Evolutionary conservation across 345 rosid species (phyloP).

Genomic region (Raphanus sativus): DNA sequence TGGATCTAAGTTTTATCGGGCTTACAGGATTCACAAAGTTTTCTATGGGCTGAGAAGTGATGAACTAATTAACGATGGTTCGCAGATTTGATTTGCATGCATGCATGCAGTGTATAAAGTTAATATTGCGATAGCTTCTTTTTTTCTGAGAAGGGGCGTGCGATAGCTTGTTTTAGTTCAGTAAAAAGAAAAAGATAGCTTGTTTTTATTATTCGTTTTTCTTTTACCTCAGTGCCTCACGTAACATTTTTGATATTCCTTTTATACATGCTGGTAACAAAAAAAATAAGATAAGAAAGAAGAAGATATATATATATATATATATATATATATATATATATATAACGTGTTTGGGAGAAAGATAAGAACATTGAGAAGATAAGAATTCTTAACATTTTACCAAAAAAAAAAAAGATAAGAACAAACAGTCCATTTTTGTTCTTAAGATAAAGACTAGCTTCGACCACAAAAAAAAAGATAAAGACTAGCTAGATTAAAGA

Average conservation of each 20-base stretch:
- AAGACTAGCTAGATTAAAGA: neutral
- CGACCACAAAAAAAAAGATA: neutral
- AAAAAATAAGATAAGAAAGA: too few species aligned
- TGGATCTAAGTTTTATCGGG: neutral
- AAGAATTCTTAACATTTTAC: too few species aligned
- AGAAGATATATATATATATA: too few species aligned
- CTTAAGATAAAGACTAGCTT: neutral
- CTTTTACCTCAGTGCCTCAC: too few species aligned
- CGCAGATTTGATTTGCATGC: neutral
- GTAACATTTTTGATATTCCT: too few species aligned
- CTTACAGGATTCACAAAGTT: neutral
- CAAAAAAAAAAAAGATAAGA: constrained; percentile 6
- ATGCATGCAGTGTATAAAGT: neutral
- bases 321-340: too few species aligned
- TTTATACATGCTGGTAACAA: too few species aligned
- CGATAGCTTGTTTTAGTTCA: too few species aligned
- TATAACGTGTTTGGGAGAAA: neutral
- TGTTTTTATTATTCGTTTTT: too few species aligned
- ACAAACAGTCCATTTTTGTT: neutral
- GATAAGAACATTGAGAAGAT: neutral
- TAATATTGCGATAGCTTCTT: neutral
- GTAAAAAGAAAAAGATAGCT: too few species aligned
- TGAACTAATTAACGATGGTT: neutral
- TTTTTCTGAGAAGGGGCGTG: too few species aligned
- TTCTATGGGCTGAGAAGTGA: neutral